Evolutionary conservation across 805 yeast species (phyloP).

Genomic region (Metschnikowia dekortorum): DNA sequence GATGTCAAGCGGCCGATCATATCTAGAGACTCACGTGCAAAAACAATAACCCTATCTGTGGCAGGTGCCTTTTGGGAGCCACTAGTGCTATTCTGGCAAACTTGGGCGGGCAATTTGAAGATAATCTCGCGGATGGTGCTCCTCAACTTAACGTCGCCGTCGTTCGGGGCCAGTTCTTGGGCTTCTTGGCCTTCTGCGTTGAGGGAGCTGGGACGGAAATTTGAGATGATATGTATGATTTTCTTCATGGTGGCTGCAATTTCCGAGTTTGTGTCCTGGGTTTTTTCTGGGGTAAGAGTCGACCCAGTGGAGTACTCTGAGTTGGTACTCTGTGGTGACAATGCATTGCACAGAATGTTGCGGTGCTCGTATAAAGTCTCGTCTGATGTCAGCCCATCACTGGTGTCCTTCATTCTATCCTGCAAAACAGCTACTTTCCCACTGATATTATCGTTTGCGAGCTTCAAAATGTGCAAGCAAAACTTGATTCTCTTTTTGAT

Average conservation of each 20-base stretch:
- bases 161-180: neutral
- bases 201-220: slow-evolving; percentile 50
- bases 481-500: slow-evolving; percentile 73
- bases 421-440: slow-evolving; percentile 63
- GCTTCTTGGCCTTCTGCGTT: slow-evolving; percentile 5
- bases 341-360: slow-evolving; percentile 1
- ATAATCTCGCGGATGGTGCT: slow-evolving; percentile 75
- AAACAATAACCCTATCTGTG: slow-evolving; percentile 65
- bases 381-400: slow-evolving; percentile 5
- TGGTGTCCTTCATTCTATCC: slow-evolving; percentile 43
- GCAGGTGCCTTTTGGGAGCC: slow-evolving; percentile 31
- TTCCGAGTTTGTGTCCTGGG: slow-evolving; percentile 62
- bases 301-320: slow-evolving; percentile 4
- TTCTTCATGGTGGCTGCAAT: slow-evolving; percentile 86
- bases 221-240: slow-evolving; percentile 79
- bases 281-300: slow-evolving; percentile 15
- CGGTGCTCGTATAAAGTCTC: neutral
- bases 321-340: slow-evolving; percentile 1
- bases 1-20: slow-evolving; percentile 79
- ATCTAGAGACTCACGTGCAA: slow-evolving; percentile 86
- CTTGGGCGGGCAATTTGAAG: slow-evolving; percentile 64
- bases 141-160: slow-evolving; percentile 36
- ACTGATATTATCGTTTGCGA: slow-evolving; percentile 76
- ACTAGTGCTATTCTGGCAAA: slow-evolving; percentile 17
- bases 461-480: slow-evolving; percentile 70